These are phyloP conservation scores for Pichia sp. DNA, from an alignment of 1,139 yeast species.

Conservation along the genomic window DNA sequence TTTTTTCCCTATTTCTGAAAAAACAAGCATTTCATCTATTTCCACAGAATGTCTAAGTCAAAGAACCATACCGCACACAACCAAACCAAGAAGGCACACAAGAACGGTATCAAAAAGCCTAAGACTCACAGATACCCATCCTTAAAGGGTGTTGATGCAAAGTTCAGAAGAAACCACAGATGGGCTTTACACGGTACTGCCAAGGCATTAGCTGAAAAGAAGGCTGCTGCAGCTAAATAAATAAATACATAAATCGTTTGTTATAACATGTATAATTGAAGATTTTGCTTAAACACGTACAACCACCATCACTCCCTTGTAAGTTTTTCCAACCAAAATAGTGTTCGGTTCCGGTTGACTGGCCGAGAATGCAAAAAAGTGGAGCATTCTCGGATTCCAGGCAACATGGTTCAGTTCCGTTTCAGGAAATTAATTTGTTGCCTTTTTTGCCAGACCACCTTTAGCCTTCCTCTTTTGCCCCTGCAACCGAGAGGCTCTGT, in stretches of 20 bases:
- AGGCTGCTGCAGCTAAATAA: constrained; percentile 20
- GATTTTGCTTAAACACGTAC: not conserved
- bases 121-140: constrained; percentile 97
- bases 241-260: constrained; percentile 3
- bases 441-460: not conserved
- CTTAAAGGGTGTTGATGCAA: constrained; percentile 97
- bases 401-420: not conserved
- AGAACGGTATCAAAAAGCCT: constrained; percentile 99
- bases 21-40: not conserved
- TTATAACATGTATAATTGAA: constrained; percentile 3
- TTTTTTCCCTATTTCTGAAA: too few relatives aligned
- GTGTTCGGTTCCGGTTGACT: not conserved
- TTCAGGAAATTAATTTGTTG: constrained; percentile 1
- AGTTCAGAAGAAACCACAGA: constrained; percentile 99
- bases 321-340: not conserved
- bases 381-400: not conserved
- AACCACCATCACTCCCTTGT: not conserved
- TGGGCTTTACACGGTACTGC: constrained; percentile 98
- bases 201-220: constrained; percentile 74
- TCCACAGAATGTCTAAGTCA: constrained; percentile 77
- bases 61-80: constrained; percentile 99
- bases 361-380: not conserved
- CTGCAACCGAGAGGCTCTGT: not conserved
- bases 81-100: constrained; percentile 99
- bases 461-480: not conserved